These are phyloP conservation scores for Nakazawaea ishiwadae DNA, from an alignment of 805 yeast genomes.

Conservation along the genomic window DNA sequence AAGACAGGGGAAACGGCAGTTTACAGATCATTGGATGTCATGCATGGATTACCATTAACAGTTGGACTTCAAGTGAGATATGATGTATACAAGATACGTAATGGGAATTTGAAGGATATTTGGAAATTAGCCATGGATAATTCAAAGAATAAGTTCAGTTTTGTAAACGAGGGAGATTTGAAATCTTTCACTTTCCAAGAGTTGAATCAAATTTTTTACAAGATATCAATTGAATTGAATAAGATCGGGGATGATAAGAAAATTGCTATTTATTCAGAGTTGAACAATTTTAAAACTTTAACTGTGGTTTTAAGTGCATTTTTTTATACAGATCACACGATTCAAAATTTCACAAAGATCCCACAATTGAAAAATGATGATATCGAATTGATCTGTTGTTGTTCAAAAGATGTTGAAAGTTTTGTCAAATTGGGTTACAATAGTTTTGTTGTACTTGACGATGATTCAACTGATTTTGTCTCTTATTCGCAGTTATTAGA, in stretches of 20 bases:
- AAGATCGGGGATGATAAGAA: constrained; percentile 20
- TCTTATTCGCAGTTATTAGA: constrained; percentile 10
- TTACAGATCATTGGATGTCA: constrained; percentile 70
- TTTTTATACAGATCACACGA: constrained; percentile 15
- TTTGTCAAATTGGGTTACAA: constrained; percentile 14
- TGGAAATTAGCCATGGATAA: constrained; percentile 49
- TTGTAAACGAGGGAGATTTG: constrained; percentile 24
- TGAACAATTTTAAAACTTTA: constrained; percentile 17
- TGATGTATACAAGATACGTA: constrained; percentile 58
- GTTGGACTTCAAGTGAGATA: constrained; percentile 62
- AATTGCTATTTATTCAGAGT: constrained; percentile 21
- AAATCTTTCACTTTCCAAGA: constrained; percentile 24
- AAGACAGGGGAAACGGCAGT: constrained; percentile 66
- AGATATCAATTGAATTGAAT: constrained; percentile 18
- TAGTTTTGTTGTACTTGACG: constrained; percentile 27
- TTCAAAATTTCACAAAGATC: constrained; percentile 10
- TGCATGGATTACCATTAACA: constrained; percentile 63
- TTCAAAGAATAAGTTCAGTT: constrained; percentile 26
- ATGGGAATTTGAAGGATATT: constrained; percentile 71
- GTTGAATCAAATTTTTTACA: constrained; percentile 29
- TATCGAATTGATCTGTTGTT: constrained; percentile 28
- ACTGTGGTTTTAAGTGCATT: constrained; percentile 23
- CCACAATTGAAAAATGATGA: constrained; percentile 4
- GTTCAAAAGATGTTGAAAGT: constrained; percentile 9
- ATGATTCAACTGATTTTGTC: constrained; percentile 22